Conservation (phyloP, 164 flowering plant genomes). For the Chimonanthus praecox region DNA sequence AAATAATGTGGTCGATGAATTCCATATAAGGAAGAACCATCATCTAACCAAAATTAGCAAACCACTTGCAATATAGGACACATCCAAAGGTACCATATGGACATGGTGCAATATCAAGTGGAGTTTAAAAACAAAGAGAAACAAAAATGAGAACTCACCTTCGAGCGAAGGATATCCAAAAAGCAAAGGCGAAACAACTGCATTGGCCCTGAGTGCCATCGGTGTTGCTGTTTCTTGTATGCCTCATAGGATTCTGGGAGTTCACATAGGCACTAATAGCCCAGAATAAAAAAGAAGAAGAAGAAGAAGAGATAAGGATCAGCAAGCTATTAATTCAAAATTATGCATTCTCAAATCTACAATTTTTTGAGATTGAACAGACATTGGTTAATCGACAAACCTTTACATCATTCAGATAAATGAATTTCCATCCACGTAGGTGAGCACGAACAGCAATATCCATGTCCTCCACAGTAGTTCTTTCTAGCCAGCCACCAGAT, state of each 20-base stretch:
- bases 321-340: not conserved
- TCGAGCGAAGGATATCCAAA: constrained; percentile 61
- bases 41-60: not conserved
- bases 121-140: too few species aligned
- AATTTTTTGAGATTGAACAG: not conserved
- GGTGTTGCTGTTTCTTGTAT: constrained; percentile 93
- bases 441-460: constrained; percentile 97
- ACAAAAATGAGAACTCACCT: constrained; percentile 31
- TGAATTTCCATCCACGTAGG: constrained; percentile 94
- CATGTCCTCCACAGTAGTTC: constrained; percentile 99
- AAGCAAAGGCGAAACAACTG: constrained; percentile 89
- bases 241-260: constrained; percentile 97
- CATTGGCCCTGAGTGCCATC: constrained; percentile 99
- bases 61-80: not conserved
- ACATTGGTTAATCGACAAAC: constrained; percentile 27
- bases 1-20: not conserved
- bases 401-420: constrained; percentile 90
- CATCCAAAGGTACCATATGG: not conserved
- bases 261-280: constrained; percentile 78
- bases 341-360: not conserved
- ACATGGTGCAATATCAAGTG: not conserved
- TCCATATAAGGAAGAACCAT: not conserved
- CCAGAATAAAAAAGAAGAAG: not conserved
- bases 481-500: constrained; percentile 94
- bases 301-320: not conserved